Base-by-base conservation (phyloP, 192 early-diverging fungal genomes). In the Linnemannia schmuckeri region DNA sequence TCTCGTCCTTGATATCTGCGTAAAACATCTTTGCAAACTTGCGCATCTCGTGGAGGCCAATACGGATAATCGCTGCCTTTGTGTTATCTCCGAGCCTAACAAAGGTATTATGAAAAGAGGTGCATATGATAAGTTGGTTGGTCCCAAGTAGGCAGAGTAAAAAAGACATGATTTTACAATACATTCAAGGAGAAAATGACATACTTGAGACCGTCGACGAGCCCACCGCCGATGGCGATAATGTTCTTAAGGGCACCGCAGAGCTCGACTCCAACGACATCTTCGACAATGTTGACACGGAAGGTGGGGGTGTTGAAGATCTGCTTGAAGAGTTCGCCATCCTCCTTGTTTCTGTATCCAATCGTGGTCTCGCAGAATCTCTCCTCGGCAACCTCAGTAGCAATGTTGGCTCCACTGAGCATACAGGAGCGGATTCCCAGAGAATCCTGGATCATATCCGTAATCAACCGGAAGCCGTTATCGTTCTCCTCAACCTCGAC, bases 241-340 rank as follows among this genome's bases (percentile, higher is more conserved):
- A 99, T 93, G 92, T 99, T 99, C 90, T 99, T 99, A 42, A 99
- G 89, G 12, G 98, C 98, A 63, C 98, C 98, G 88, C 97, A 99
- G n/a, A 99, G 91, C 90, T 99, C 97, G 38, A 98, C 97, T 61
- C 97, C 98, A 76, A 94, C 91, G 7, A 96, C 94, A 82, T 99
- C 98, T 63, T 93, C 82, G 49, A 96, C 92, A 52, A 94, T 93
- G 75, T 92, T 92, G 85, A 99, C 95, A 61, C 92, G 93, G 90
- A 98, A 99, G 80, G 97, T 97, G 46, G 92, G 89, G 24, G 96
- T 97, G 87, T 98, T 89, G 87, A 99, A 97, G 47, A 97, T 84
- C 73, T 92, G 90, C 74, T 94, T 80, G 89, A 95, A 98, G 66
- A 95, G 74, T 41, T 94, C 88, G 44, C 95, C 98, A 79, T 98